Conservation (phyloP, 225 moss, liverwort and hornwort genomes). For the Bryum argenteum region DNA sequence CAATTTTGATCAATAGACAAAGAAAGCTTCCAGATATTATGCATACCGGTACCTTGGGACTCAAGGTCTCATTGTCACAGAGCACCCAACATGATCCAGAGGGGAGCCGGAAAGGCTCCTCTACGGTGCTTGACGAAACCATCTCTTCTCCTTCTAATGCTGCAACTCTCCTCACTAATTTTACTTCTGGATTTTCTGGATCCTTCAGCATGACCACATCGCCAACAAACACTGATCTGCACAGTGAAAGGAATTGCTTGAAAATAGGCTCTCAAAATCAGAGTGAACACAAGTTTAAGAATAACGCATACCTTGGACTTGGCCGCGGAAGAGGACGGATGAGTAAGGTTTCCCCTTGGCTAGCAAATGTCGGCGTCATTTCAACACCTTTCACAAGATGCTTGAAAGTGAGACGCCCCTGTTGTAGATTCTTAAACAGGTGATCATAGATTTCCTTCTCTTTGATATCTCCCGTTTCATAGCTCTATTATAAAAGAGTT, state of each 20-base stretch:
- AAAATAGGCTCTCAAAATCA: too few relatives aligned
- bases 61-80: slow-evolving; percentile 82
- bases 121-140: slow-evolving; percentile 64
- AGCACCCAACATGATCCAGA: slow-evolving; percentile 91
- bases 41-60: slow-evolving; percentile 70
- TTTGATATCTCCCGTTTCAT: slow-evolving; percentile 70
- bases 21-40: slow-evolving; percentile 37
- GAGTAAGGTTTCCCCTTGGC: slow-evolving; percentile 81
- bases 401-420: slow-evolving; percentile 80
- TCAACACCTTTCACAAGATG: slow-evolving; percentile 80
- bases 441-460: slow-evolving; percentile 84
- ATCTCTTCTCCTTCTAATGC: slow-evolving; percentile 94
- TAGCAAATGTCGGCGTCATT: slow-evolving; percentile 86
- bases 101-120: slow-evolving; percentile 69
- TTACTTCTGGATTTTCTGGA: slow-evolving; percentile 65
- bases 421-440: slow-evolving; percentile 67
- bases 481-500: slow-evolving; percentile 37
- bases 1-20: neutral
- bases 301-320: slow-evolving; percentile 56
- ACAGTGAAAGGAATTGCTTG: neutral
- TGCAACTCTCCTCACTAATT: slow-evolving; percentile 83
- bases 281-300: neutral
- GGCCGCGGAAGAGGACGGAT: slow-evolving; percentile 77
- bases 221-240: slow-evolving; percentile 91
- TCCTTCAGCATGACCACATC: slow-evolving; percentile 97